Base-by-base conservation (phyloP, 176 grass and related monocot genomes). In the Themeda triandra region DNA sequence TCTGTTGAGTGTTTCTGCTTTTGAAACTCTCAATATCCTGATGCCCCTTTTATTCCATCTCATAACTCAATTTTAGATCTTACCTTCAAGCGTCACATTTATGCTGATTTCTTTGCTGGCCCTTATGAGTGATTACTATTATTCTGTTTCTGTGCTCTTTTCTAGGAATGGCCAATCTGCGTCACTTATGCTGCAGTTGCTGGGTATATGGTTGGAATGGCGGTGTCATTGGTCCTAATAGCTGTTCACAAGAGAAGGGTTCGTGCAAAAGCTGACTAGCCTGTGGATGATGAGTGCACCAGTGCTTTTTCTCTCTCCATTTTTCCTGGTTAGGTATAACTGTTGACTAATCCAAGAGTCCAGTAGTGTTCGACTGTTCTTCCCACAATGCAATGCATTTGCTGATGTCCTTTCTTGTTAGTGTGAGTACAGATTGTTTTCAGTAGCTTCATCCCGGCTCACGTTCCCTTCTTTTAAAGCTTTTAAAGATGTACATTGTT, bases 151-250 rank as follows among this genome's bases (percentile, higher is more conserved):
- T 78, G 63, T 82, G 13, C 46, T 69, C 15, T 30, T 69, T 45
- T 10, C 2, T 51, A 99, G 96, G 96, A 99, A 85, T 99, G 96
- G 93, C 96, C 93, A 65, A 82, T 99, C 79, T 94, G 85, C 60
- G 91, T 99, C 60, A 89, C 87, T 25, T 96, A 96, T 66, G 96
- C 91, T 64, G 86, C 91, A 69, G 28, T 92, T 77, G 85, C 60
- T 77, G 96, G 96, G 33, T 78, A 96, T 87, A 73, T 92, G 66
- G 78, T 92, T 76, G 91, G 93, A 68, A 86, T 89, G 84, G 4
- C 77, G 40, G 21, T 73, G n/a, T 96, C 93, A 5, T 21, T 39
- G 24, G 39, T 91, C 59, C 83, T 96, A 60, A 66, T 86, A 40
- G 66, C 80, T 58, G 51, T 79, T 48, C 83, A 86, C 48, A 77